Conservation (phyloP, 179 eudicot species). For the Silene noctiflora region DNA sequence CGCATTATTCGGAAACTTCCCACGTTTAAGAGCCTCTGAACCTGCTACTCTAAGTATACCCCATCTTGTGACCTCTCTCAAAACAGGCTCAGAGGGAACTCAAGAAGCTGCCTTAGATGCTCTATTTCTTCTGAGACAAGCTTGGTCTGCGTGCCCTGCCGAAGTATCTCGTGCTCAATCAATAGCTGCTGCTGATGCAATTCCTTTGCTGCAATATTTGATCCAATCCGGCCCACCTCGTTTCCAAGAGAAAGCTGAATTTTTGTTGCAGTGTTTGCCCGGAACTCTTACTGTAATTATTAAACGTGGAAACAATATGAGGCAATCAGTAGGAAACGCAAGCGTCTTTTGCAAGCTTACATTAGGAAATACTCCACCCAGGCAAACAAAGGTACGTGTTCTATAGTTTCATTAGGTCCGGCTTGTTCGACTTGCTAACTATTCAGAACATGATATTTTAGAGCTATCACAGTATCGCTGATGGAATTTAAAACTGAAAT, state of each 20-base stretch:
- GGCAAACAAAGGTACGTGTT: constrained; percentile 72
- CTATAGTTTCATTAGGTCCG: not conserved
- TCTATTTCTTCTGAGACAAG: constrained; percentile 87
- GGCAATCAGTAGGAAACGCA: constrained; percentile 91
- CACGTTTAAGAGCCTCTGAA: constrained; percentile 95
- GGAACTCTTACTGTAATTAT: constrained; percentile 86
- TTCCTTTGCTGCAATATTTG: constrained; percentile 82
- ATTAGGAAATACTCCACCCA: constrained; percentile 75
- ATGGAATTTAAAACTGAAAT: not conserved
- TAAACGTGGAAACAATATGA: constrained; percentile 92
- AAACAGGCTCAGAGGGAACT: constrained; percentile 85
- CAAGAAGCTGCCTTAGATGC: constrained; percentile 98
- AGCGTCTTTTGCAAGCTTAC: constrained; percentile 94
- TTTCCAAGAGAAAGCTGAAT: constrained; percentile 94
- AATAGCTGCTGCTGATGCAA: constrained; percentile 95
- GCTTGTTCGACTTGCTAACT: not conserved
- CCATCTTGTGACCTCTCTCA: constrained; percentile 88
- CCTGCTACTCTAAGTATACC: constrained; percentile 99
- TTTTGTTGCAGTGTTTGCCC: constrained; percentile 89
- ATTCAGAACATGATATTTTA: not conserved
- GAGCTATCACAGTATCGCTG: not conserved
- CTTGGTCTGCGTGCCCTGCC: constrained; percentile 99
- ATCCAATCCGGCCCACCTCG: constrained; percentile 98
- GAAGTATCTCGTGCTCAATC: constrained; percentile 96
- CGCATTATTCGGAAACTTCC: constrained; percentile 89